Percentiles rank a stretch among this genome's conserved stretches.
Evolutionary conservation across 768 basidiomycete genomes (phyloP).

Genomic region (Boletus insuetus): DNA sequence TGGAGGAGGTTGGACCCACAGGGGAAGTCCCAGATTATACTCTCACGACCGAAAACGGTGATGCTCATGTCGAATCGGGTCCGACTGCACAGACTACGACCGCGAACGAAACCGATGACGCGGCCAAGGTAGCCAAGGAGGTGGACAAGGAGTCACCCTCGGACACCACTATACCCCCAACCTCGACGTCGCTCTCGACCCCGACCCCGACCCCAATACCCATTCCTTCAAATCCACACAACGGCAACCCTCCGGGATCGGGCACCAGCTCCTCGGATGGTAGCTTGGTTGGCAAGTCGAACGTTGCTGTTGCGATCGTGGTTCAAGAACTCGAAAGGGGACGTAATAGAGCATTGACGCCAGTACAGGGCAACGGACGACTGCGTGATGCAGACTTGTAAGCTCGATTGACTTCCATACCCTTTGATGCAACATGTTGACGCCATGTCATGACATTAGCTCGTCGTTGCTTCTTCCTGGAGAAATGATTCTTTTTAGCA

Average conservation of each 20-base stretch:
- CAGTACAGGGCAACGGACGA: constrained; percentile 48
- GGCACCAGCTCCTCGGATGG: constrained; percentile 50
- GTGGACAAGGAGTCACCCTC: constrained; percentile 3
- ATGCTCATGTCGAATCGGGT: not conserved
- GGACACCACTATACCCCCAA: constrained; percentile 3
- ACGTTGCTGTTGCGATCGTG: constrained; percentile 33
- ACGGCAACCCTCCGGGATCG: constrained; percentile 29
- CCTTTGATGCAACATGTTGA: not conserved
- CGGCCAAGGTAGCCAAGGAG: constrained; percentile 1
- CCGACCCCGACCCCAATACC: constrained; percentile 11
- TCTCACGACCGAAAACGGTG: not conserved
- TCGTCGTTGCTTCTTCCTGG: constrained; percentile 39
- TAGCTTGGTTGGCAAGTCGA: constrained; percentile 38
- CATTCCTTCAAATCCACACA: not conserved
- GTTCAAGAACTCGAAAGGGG: constrained; percentile 44
- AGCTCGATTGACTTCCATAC: constrained; percentile 8
- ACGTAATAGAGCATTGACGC: constrained; percentile 51
- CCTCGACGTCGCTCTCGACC: not conserved
- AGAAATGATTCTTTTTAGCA: constrained; percentile 50
- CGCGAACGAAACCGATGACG: not conserved
- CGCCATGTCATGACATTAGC: constrained; percentile 18
- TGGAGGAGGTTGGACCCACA: constrained; percentile 42
- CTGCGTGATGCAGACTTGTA: constrained; percentile 44
- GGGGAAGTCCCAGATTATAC: constrained; percentile 40
- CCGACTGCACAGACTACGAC: not conserved